Evolutionary conservation across 495 filamentous ascomycete genomes (phyloP), one percentile per base, ranked within the genome.

Genomic region (Hypoxylon perforatum): DNA sequence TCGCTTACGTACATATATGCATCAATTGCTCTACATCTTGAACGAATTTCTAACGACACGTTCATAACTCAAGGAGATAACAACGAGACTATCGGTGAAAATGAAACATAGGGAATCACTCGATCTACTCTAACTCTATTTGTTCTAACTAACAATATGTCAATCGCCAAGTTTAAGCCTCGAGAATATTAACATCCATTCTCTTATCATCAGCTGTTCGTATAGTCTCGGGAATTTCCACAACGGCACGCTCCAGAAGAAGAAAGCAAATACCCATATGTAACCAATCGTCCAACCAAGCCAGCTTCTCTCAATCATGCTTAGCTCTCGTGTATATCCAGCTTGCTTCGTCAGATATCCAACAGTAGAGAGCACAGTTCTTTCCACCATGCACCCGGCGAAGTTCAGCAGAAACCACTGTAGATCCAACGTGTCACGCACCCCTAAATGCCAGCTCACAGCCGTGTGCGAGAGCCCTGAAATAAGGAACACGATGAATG

Each of bases 401-500:
- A 48, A 48, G 30, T 48, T 48, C 0, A 48, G 46, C 11, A 48
- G 21, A 48, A 48, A 48, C 46, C 46, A 48, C 23, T 48, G 21
- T 12, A 48, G 4, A 28, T 48, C 46, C n/a, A 48, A 48, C 46
- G 21, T 25, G 23, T 48, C 46, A 11, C 23, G 46, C 11, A 25
- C n/a, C 4, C 46, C 46, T 14, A 48, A 22, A 4, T 30, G 46
- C 46, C 46, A 48, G 22, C 46, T 48, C 22, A 48, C 46, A 17
- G 46, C 22, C 21, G 17, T 30, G 19, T 48, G 22, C 3, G 46
- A 48, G 77, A 73, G 0, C 73, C 53, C 25, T 4, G 57, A 39
- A 57, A 60, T 50, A 8, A 15, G 38, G 57, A 61, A 48, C 5
- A 44, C 19, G 77, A 54, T 30, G n/a, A 61, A 56, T 44, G 33